Evolutionary conservation across 805 yeast species (phyloP), one percentile per base, ranked within the genome.

Genomic region (Geotrichum ghanense): DNA sequence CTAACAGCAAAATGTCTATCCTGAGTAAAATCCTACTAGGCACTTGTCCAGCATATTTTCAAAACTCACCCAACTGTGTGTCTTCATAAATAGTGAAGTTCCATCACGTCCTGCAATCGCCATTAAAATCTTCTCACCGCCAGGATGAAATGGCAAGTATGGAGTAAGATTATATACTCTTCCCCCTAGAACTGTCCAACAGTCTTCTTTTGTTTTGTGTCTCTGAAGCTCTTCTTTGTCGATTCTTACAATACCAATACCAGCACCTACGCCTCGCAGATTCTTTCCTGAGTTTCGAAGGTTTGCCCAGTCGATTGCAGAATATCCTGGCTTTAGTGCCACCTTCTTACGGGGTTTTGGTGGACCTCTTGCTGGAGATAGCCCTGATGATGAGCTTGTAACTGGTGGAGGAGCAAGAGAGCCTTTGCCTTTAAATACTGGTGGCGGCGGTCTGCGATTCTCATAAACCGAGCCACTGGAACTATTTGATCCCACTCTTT

Each of bases 91-190:
- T 50, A 84, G 58, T 2, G 65, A 53, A 2, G 95, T 86, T 1
- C 90, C 92, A 60, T 90, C 97, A 44, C 71, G 70, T 0, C 96
- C 96, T 1, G 94, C 92, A 56, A 83, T 76, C 44, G 77, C 74
- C 76, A 85, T 69, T 39, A 90, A 66, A 57, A 87, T 85, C 4
- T 76, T 78, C 3, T 71, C 78, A 1, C 98, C 98, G 27, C 98
- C 98, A 0, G 98, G 98, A 55, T 90, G 98, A 62, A 79, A 92
- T 46, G 75, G 69, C 27, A 92, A 59, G 62, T 92, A 90, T 10
- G 83, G 79, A 0, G 96, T 79, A n/a, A 90, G 69, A 57, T 89
- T 86, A 67, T 84, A 90, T 1, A 90, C 95, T 56, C 77, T 82
- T 3, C 88, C 85, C 41, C 76, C 77, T 5, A 90, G 71, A 26